Evolutionary conservation across 805 yeast species (phyloP).

Genomic region (Saccharomycopsis vini): DNA sequence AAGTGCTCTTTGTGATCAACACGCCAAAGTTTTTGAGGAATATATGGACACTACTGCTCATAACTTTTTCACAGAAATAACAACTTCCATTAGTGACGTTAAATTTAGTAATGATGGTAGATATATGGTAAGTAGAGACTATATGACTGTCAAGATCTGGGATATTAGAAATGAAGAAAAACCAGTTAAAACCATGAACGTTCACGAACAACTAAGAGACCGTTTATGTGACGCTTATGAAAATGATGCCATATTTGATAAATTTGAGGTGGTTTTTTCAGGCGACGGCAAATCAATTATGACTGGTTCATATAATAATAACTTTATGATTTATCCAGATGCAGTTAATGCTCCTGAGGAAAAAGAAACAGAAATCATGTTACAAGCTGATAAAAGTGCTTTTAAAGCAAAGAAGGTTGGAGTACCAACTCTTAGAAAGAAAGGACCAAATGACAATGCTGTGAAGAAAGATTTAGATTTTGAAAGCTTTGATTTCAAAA

Average conservation of each 20-base stretch:
- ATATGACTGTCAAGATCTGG: slow-evolving; percentile 96
- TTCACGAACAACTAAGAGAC: slow-evolving; percentile 91
- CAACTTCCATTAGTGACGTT: slow-evolving; percentile 88
- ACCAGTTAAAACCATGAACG: slow-evolving; percentile 89
- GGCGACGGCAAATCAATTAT: slow-evolving; percentile 88
- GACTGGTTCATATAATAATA: slow-evolving; percentile 97
- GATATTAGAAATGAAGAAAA: slow-evolving; percentile 94
- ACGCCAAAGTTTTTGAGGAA: slow-evolving; percentile 83
- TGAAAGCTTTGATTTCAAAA: slow-evolving; percentile 77
- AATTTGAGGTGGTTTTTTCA: slow-evolving; percentile 90
- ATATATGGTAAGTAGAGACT: slow-evolving; percentile 93
- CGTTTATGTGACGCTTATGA: slow-evolving; percentile 95
- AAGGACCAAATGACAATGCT: slow-evolving; percentile 23
- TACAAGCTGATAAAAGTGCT: slow-evolving; percentile 97
- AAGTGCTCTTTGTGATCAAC: slow-evolving; percentile 87
- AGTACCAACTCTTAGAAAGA: slow-evolving; percentile 36
- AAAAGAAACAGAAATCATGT: slow-evolving; percentile 54
- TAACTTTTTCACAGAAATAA: slow-evolving; percentile 94
- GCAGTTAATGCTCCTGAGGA: slow-evolving; percentile 36
- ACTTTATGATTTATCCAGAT: slow-evolving; percentile 93
- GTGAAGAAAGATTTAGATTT: slow-evolving; percentile 28
- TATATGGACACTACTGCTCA: slow-evolving; percentile 87
- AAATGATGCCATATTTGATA: slow-evolving; percentile 96
- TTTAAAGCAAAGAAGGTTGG: slow-evolving; percentile 70
- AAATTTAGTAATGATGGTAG: slow-evolving; percentile 88